Evolutionary conservation across 2,329 filamentous ascomycete species (phyloP).

Genomic region (Monilinia fructigena): DNA sequence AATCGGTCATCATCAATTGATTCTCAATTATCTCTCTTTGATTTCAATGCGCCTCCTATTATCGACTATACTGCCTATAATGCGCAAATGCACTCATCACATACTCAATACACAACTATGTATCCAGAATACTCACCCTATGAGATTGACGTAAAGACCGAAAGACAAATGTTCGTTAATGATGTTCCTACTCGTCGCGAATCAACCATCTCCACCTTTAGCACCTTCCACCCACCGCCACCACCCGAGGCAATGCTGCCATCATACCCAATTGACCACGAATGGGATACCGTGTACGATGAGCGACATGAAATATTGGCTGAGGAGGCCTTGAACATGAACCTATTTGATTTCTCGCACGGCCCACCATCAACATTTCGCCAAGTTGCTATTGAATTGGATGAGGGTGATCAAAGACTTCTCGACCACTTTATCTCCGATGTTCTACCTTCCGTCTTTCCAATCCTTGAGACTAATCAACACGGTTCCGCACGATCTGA

Average conservation of each 20-base stretch:
- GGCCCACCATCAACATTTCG: constrained; percentile 60
- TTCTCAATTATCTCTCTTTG: constrained; percentile 73
- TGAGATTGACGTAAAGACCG: constrained; percentile 94
- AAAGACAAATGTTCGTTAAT: constrained; percentile 90
- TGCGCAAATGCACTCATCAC: constrained; percentile 55
- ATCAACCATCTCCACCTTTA: constrained; percentile 88
- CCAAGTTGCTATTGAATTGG: constrained; percentile 75
- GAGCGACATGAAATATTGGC: constrained; percentile 62
- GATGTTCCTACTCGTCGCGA: constrained; percentile 82
- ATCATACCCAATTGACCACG: constrained; percentile 62
- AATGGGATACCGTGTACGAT: constrained; percentile 71
- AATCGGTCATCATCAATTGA: constrained; percentile 77
- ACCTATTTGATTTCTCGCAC: constrained; percentile 81
- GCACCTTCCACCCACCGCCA: constrained; percentile 80
- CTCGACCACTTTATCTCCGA: constrained; percentile 88
- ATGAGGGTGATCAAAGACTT: constrained; percentile 82
- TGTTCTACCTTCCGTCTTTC: constrained; percentile 86
- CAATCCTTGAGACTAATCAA: constrained; percentile 86
- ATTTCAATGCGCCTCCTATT: constrained; percentile 62
- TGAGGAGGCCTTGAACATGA: constrained; percentile 67
- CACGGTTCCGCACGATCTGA: constrained; percentile 78
- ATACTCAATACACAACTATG: constrained; percentile 46
- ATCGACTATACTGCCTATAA: constrained; percentile 62
- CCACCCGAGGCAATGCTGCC: constrained; percentile 66
- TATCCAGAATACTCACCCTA: constrained; percentile 71